A percentile compares a stretch with the other conserved stretches of the same genome.
phyloP scores from a whole-genome alignment of 2,329 filamentous ascomycete genomes.

The Sphaerostilbella broomeana region DNA sequence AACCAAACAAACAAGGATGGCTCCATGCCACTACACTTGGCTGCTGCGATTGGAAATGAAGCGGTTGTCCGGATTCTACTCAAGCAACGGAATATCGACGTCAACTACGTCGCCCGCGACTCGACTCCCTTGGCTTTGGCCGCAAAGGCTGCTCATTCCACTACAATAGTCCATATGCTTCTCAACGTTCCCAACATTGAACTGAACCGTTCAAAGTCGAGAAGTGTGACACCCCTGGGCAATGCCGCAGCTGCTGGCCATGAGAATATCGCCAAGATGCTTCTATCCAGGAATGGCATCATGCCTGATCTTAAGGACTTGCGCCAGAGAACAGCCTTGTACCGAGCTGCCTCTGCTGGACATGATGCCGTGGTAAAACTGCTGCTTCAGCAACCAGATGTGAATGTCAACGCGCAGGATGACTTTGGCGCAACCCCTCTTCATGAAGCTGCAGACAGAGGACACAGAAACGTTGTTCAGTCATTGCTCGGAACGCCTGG shows the following conservation, averaged over 20 bases:
- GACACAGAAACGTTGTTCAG: background rate
- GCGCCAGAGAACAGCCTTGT: background rate
- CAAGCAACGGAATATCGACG: background rate
- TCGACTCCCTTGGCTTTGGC: too few relatives aligned
- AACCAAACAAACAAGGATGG: background rate
- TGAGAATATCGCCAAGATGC: background rate
- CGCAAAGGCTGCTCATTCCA: too few relatives aligned
- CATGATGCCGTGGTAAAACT: background rate
- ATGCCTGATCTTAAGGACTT: background rate
- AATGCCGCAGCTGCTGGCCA: background rate
- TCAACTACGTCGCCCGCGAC: too few relatives aligned
- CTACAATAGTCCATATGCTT: slow-evolving; percentile 1
- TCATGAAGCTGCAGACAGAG: background rate
- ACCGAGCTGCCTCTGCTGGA: background rate
- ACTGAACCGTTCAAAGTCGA: background rate
- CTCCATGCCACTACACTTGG: slow-evolving; percentile 3
- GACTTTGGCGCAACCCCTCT: background rate
- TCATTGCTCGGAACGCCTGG: background rate
- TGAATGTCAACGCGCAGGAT: background rate
- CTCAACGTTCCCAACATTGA: background rate
- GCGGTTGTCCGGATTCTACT: slow-evolving; percentile 2
- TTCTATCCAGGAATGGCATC: background rate
- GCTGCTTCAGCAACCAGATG: background rate
- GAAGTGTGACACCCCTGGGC: slow-evolving; percentile 1
- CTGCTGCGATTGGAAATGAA: background rate